These are phyloP conservation scores for Globisporangium acanthophoron DNA, from an alignment of 352 stramenopile genomes.

Conservation along the genomic window DNA sequence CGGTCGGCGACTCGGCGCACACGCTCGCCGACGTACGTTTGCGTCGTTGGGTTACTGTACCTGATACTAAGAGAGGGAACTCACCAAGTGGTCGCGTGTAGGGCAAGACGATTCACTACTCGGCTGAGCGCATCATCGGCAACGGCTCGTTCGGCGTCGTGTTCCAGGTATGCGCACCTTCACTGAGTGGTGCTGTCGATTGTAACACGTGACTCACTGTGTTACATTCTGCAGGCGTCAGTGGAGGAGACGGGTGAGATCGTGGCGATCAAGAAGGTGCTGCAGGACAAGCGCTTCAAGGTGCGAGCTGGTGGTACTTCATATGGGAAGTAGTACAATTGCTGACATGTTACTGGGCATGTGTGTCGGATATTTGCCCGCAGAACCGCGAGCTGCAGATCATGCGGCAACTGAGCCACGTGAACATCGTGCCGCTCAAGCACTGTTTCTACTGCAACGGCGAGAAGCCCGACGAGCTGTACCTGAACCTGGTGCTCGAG, in stretches of 20 bases:
- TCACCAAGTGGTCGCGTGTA: conserved; percentile 10
- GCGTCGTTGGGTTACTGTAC: neutral
- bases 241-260: conserved; percentile 97
- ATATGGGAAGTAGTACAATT: neutral
- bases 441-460: conserved; percentile 99
- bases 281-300: conserved; percentile 99
- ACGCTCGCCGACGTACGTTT: conserved; percentile 72
- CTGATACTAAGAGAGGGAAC: neutral
- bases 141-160: conserved; percentile 99
- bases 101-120: conserved; percentile 93
- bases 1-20: conserved; percentile 73
- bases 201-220: neutral
- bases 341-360: neutral
- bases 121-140: conserved; percentile 98
- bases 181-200: neutral
- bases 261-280: conserved; percentile 99
- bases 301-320: conserved; percentile 16
- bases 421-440: conserved; percentile 99
- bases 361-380: neutral
- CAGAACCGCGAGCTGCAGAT: conserved; percentile 99
- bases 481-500: conserved; percentile 99
- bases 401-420: conserved; percentile 97
- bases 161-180: conserved; percentile 82
- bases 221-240: conserved; percentile 43
- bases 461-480: conserved; percentile 94